Conservation (phyloP, 164 flowering plant species). For the Echeveria elegans region DNA sequence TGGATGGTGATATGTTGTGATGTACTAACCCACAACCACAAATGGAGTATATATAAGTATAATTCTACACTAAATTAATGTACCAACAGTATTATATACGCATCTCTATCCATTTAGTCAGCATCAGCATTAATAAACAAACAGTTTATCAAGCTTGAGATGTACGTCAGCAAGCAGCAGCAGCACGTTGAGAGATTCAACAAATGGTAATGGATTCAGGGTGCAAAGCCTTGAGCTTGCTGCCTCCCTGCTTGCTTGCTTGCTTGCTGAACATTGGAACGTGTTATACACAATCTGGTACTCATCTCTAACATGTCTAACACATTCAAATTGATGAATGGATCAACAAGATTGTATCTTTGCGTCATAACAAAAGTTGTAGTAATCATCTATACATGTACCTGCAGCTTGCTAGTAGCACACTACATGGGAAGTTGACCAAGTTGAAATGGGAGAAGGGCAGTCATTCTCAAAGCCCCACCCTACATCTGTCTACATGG, state of each 20-base stretch:
- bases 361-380: background rate
- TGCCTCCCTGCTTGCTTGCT: too few relatives aligned
- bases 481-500: background rate
- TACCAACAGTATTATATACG: background rate
- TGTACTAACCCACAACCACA: too few relatives aligned
- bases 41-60: too few relatives aligned
- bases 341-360: background rate
- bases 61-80: too few relatives aligned
- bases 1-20: background rate
- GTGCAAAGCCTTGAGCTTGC: too few relatives aligned
- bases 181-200: background rate
- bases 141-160: background rate
- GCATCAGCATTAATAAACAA: background rate
- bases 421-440: background rate
- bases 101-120: background rate
- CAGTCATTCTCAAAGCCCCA: background rate
- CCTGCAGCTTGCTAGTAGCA: too few relatives aligned
- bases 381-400: background rate
- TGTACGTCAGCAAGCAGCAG: constrained; percentile 4
- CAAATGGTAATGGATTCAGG: background rate
- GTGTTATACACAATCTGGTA: background rate
- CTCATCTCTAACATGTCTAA: background rate
- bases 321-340: background rate
- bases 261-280: background rate
- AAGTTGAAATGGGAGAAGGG: background rate